Percentiles rank a stretch among this genome's conserved stretches.
phyloP scores from a whole-genome alignment of 768 basidiomycete genomes.

The Crepidotus variabilis region DNA sequence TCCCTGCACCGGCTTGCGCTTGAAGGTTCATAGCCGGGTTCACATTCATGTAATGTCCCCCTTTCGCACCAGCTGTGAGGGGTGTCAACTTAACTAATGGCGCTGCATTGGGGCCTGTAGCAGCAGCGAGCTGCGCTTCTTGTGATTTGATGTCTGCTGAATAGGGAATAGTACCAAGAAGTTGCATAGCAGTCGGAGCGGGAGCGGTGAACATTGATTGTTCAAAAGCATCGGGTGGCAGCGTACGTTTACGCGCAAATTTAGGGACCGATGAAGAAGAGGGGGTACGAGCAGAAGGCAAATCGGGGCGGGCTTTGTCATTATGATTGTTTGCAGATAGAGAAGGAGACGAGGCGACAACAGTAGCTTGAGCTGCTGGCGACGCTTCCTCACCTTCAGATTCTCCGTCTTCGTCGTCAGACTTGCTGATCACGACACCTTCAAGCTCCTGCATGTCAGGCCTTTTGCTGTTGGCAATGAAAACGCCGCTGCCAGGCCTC shows the following conservation, averaged over 20 bases:
- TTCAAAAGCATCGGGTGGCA: conserved; percentile 6
- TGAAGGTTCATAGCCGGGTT: conserved; percentile 70
- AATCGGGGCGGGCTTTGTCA: conserved; percentile 31
- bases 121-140: conserved; percentile 9
- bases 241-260: conserved; percentile 5
- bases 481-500: conserved; percentile 85
- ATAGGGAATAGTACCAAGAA: neutral
- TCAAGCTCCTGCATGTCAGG: conserved; percentile 50
- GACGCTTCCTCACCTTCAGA: conserved; percentile 46
- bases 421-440: conserved; percentile 49
- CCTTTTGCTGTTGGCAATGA: conserved; percentile 56
- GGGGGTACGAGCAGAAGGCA: conserved; percentile 32
- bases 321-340: conserved; percentile 24
- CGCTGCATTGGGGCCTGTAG: conserved; percentile 18
- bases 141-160: conserved; percentile 7
- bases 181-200: neutral
- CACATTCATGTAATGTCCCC: conserved; percentile 48
- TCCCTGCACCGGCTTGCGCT: conserved; percentile 34
- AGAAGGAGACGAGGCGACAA: conserved; percentile 23
- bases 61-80: conserved; percentile 32
- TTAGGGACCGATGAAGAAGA: conserved; percentile 24
- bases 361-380: conserved; percentile 20
- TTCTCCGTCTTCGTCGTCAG: conserved; percentile 34
- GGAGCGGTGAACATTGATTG: conserved; percentile 10
- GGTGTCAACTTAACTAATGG: conserved; percentile 59